phyloP scores from a whole-genome alignment of 1,284 basidiomycete genomes.

The Cryptococcus sp. region DNA sequence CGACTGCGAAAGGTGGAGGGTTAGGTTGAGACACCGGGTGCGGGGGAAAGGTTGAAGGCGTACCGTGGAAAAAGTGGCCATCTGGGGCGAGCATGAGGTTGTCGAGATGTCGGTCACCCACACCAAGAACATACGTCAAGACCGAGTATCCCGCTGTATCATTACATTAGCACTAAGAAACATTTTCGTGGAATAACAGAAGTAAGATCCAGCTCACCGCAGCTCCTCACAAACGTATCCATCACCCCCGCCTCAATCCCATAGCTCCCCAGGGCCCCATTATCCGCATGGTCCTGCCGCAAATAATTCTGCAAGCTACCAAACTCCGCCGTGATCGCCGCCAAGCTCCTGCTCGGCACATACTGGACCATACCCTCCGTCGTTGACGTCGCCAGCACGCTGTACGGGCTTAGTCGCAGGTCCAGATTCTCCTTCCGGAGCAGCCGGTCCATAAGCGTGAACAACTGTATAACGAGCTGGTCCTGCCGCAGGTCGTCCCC shows the following conservation, averaged over 20 bases:
- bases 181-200: neutral
- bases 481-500: slow-evolving; percentile 98
- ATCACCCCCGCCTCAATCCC: slow-evolving; percentile 88
- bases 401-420: slow-evolving; percentile 86
- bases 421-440: slow-evolving; percentile 94
- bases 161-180: slow-evolving; percentile 3
- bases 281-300: slow-evolving; percentile 78
- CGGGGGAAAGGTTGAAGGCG: neutral
- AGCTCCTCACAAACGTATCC: slow-evolving; percentile 95
- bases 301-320: slow-evolving; percentile 89
- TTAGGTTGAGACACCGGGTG: neutral
- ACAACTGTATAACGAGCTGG: slow-evolving; percentile 93
- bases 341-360: slow-evolving; percentile 91
- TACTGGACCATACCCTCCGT: slow-evolving; percentile 96
- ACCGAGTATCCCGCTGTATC: slow-evolving; percentile 91
- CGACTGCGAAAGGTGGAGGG: slow-evolving; percentile 60
- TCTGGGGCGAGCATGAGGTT: slow-evolving; percentile 91
- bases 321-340: slow-evolving; percentile 85
- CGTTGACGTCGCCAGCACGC: slow-evolving; percentile 88
- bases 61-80: slow-evolving; percentile 59
- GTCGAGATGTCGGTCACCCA: slow-evolving; percentile 95
- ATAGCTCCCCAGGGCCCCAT: slow-evolving; percentile 85
- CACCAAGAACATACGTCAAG: slow-evolving; percentile 92
- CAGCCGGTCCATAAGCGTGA: slow-evolving; percentile 94
- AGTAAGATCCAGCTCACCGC: slow-evolving; percentile 62